Conservation (phyloP, 2,329 filamentous ascomycete genomes). For the Curvularia spicifera region DNA sequence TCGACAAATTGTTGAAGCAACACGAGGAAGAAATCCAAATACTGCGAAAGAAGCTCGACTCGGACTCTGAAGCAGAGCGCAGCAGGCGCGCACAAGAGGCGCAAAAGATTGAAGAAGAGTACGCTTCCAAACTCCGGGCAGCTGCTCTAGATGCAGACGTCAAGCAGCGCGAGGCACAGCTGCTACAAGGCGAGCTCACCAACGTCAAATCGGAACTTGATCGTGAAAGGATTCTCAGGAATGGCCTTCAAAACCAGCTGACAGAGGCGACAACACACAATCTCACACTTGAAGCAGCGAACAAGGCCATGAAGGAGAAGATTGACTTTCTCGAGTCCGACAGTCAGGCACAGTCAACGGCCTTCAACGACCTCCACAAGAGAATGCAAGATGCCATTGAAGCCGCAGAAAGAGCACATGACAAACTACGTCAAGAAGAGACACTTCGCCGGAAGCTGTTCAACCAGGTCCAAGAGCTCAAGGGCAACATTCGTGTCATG, state of each 20-base stretch:
- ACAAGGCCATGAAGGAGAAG: constrained; percentile 77
- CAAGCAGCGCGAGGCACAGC: constrained; percentile 62
- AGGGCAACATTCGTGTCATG: constrained; percentile 98
- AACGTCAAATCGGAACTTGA: constrained; percentile 53
- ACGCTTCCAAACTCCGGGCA: constrained; percentile 62
- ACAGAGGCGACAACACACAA: constrained; percentile 50
- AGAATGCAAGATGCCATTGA: constrained; percentile 78
- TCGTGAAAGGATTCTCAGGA: constrained; percentile 67
- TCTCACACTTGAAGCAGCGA: constrained; percentile 72
- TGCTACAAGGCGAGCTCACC: constrained; percentile 59
- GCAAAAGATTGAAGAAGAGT: constrained; percentile 65
- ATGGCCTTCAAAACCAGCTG: constrained; percentile 62
- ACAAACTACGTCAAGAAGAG: constrained; percentile 90
- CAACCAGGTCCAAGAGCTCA: constrained; percentile 97
- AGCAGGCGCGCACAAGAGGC: constrained; percentile 66
- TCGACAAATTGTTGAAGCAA: constrained; percentile 64
- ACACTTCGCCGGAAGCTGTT: constrained; percentile 88
- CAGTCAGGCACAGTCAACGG: constrained; percentile 84
- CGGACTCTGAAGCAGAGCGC: constrained; percentile 71
- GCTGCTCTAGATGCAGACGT: constrained; percentile 64
- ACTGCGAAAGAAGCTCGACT: constrained; percentile 66
- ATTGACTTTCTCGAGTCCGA: constrained; percentile 90
- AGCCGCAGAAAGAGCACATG: constrained; percentile 71
- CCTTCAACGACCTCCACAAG: constrained; percentile 81
- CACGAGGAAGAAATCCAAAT: constrained; percentile 73